A percentile compares a stretch with the other conserved stretches of the same genome.
Evolutionary conservation across 75 land plant species (phyloP).

Genomic region (Gnetum montanum): DNA sequence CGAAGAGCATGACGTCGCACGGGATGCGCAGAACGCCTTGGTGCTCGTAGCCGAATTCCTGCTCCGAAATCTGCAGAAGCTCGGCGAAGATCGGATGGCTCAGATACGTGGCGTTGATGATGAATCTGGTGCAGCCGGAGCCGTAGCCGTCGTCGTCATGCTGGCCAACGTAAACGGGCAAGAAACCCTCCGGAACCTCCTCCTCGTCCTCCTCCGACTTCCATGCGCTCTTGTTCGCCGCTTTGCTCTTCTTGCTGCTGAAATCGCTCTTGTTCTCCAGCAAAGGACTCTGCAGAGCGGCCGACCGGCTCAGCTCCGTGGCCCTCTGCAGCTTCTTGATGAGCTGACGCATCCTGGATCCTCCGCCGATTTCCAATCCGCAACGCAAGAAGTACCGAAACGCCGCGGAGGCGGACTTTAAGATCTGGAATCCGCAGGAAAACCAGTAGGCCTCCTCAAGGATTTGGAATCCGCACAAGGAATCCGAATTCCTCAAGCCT

Average conservation of each 20-base stretch:
- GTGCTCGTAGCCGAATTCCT: constrained; percentile 67
- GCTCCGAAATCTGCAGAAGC: constrained; percentile 46
- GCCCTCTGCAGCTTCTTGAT: constrained; percentile 7
- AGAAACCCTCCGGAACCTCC: constrained; percentile 36
- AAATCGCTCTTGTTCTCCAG: background rate
- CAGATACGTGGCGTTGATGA: constrained; percentile 35
- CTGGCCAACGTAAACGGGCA: constrained; percentile 64
- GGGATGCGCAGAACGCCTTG: constrained; percentile 50
- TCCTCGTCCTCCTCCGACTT: background rate
- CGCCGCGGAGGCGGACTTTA: no score
- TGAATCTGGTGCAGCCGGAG: constrained; percentile 21
- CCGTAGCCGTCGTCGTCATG: no score
- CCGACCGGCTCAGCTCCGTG: background rate
- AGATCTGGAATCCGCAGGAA: no score
- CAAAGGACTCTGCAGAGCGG: constrained; percentile 3
- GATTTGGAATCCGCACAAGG: no score
- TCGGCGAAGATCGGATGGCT: constrained; percentile 45
- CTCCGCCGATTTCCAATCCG: no score
- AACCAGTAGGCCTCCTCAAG: no score
- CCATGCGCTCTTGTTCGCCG: background rate
- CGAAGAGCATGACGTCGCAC: constrained; percentile 55
- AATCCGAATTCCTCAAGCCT: no score
- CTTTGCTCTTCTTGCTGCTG: background rate
- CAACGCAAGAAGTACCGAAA: no score
- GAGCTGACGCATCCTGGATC: constrained; percentile 5